Conservation (phyloP, 208 protist species). For the Leishmania gerbilli region DNA sequence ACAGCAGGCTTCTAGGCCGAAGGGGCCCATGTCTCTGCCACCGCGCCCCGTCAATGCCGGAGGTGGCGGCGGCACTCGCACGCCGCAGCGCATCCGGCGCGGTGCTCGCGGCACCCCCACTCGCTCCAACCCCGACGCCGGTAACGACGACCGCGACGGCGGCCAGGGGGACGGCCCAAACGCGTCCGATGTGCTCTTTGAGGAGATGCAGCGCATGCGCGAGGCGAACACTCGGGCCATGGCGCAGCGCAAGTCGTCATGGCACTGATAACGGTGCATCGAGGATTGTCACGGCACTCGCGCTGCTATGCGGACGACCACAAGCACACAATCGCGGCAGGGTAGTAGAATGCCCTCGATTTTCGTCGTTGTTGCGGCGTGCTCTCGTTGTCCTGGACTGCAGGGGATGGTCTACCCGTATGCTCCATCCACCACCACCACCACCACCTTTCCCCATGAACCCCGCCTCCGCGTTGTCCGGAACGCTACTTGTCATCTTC, state of each 20-base stretch:
- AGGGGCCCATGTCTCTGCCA: constrained; percentile 28
- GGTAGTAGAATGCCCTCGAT: background rate
- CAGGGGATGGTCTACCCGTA: background rate
- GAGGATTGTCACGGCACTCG: background rate
- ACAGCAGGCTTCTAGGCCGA: constrained; percentile 8
- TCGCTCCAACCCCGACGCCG: constrained; percentile 12
- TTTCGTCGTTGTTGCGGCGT: background rate
- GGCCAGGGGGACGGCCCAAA: background rate
- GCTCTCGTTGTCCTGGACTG: background rate
- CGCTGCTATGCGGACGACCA: background rate
- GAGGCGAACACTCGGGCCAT: constrained; percentile 68
- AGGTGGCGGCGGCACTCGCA: background rate
- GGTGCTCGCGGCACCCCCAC: constrained; percentile 30
- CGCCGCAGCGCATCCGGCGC: constrained; percentile 23
- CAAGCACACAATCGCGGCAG: background rate
- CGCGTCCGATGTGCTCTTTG: constrained; percentile 30
- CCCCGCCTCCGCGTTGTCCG: background rate
- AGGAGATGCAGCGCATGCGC: constrained; percentile 53
- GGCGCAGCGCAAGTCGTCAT: constrained; percentile 34
- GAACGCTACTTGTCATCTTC: background rate
- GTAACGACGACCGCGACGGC: background rate
- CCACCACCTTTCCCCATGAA: background rate
- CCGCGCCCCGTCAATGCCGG: constrained; percentile 26
- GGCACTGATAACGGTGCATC: constrained; percentile 26
- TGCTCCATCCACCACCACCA: background rate